Evolutionary conservation across 352 stramenopile genomes (phyloP).

Genomic region (Globisporangium recalcitrans): DNA sequence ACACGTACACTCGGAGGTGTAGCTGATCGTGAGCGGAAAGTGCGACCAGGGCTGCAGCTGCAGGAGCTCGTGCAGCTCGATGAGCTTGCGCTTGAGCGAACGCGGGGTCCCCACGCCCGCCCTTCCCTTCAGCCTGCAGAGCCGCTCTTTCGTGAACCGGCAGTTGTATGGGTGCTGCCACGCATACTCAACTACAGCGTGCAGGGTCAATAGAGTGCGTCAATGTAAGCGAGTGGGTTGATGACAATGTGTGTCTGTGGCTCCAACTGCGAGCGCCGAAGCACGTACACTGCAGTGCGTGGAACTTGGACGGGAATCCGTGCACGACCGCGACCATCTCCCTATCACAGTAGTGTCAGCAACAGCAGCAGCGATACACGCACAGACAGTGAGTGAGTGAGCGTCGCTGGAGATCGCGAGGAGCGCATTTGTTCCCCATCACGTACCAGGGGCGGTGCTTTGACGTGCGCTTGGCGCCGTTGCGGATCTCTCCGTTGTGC

Average conservation of each 20-base stretch:
- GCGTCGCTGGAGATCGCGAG: not conserved
- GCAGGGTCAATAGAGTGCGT: not conserved
- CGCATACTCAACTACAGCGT: slow-evolving; percentile 56
- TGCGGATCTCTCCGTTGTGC: slow-evolving; percentile 68
- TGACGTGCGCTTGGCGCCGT: slow-evolving; percentile 57
- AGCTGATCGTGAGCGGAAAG: slow-evolving; percentile 46
- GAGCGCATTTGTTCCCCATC: not conserved
- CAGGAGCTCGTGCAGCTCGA: slow-evolving; percentile 64
- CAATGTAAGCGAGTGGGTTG: not conserved
- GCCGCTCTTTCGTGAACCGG: slow-evolving; percentile 40
- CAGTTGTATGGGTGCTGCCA: slow-evolving; percentile 69
- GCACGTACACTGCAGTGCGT: slow-evolving; percentile 66
- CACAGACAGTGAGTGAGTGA: not conserved
- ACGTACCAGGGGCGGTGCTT: slow-evolving; percentile 52
- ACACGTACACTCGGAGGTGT: slow-evolving; percentile 38
- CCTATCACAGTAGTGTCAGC: slow-evolving; percentile 21
- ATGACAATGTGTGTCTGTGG: too few relatives aligned
- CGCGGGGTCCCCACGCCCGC: slow-evolving; percentile 40
- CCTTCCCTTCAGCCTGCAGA: slow-evolving; percentile 28
- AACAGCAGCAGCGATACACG: not conserved
- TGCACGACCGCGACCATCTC: slow-evolving; percentile 72
- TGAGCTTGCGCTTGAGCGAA: slow-evolving; percentile 65
- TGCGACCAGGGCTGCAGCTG: slow-evolving; percentile 46
- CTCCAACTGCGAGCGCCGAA: not conserved
- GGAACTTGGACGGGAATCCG: slow-evolving; percentile 71